Percentiles rank a stretch among this genome's conserved stretches.
Conservation (phyloP, 768 basidiomycete genomes). For the Kwoniella dejecticola region DNA sequence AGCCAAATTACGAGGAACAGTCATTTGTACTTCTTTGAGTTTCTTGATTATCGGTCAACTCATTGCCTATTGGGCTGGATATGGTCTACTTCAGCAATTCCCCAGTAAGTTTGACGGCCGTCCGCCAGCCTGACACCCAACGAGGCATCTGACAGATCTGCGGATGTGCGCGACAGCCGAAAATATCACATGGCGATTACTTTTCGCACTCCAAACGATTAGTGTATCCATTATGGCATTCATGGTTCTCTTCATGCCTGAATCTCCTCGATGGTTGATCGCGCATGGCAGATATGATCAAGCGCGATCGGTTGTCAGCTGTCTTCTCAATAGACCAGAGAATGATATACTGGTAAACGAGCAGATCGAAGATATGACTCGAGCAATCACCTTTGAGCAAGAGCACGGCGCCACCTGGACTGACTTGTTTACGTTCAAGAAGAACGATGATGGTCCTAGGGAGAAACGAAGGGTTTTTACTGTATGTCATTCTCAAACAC, state of each 20-base stretch:
- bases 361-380: constrained; percentile 28
- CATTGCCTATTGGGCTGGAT: constrained; percentile 24
- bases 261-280: constrained; percentile 28
- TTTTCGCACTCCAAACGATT: constrained; percentile 25
- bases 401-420: constrained; percentile 16
- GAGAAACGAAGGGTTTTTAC: constrained; percentile 31
- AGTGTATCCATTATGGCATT: constrained; percentile 22
- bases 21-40: constrained; percentile 27
- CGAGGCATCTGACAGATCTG: too few species aligned
- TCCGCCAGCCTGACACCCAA: not conserved
- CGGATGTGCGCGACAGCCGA: too few species aligned
- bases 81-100: constrained; percentile 20
- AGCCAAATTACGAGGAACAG: constrained; percentile 23
- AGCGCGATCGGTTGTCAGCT: constrained; percentile 23
- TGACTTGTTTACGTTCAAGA: constrained; percentile 22
- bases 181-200: constrained; percentile 23
- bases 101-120: not conserved
- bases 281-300: constrained; percentile 17
- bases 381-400: constrained; percentile 23
- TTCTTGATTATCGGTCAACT: constrained; percentile 25
- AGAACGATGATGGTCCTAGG: constrained; percentile 21
- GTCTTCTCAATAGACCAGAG: constrained; percentile 14
- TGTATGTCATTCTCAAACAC: constrained; percentile 4
- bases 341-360: constrained; percentile 11
- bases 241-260: constrained; percentile 27